These are phyloP conservation scores for Staphylotrichum tortipilum DNA, from an alignment of 495 filamentous ascomycete genomes.

Conservation along the genomic window DNA sequence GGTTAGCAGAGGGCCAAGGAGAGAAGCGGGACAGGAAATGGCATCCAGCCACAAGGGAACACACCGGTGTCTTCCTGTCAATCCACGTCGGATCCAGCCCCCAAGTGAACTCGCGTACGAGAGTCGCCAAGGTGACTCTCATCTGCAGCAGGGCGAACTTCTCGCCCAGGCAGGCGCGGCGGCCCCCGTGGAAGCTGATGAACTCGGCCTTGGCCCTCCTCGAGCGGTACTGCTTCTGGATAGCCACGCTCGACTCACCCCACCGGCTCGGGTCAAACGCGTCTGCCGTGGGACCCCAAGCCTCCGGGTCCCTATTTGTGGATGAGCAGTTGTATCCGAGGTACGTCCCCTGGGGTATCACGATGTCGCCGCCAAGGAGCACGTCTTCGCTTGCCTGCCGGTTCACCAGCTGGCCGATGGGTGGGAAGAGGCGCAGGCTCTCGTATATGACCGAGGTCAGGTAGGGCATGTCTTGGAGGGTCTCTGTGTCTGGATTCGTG, in stretches of 20 bases:
- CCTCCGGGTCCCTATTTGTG: slow-evolving; percentile 9
- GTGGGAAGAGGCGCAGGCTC: slow-evolving; percentile 30
- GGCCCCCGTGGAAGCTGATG: slow-evolving; percentile 29
- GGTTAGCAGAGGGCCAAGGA: too few species aligned
- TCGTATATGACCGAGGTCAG: slow-evolving; percentile 19
- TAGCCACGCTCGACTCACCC: slow-evolving; percentile 3
- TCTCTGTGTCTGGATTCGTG: neutral
- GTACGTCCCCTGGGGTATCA: slow-evolving; percentile 13
- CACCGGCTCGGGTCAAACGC: slow-evolving; percentile 10
- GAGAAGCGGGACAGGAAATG: too few species aligned
- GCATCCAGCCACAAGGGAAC: too few species aligned
- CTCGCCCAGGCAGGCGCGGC: slow-evolving; percentile 26
- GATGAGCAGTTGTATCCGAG: slow-evolving; percentile 17
- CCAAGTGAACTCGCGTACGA: slow-evolving; percentile 6
- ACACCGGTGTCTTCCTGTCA: slow-evolving; percentile 10
- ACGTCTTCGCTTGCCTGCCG: slow-evolving; percentile 14
- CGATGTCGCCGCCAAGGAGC: slow-evolving; percentile 20
- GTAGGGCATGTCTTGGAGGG: slow-evolving; percentile 4
- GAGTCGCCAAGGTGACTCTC: slow-evolving; percentile 6
- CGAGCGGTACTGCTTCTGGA: slow-evolving; percentile 14
- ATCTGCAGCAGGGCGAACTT: slow-evolving; percentile 16
- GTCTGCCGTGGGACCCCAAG: slow-evolving; percentile 9
- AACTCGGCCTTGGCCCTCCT: slow-evolving; percentile 18
- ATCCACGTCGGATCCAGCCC: slow-evolving; percentile 8
- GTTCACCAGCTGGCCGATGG: slow-evolving; percentile 31